Evolutionary conservation across 1,284 basidiomycete genomes (phyloP).

Genomic region (Coriolopsis trogii): DNA sequence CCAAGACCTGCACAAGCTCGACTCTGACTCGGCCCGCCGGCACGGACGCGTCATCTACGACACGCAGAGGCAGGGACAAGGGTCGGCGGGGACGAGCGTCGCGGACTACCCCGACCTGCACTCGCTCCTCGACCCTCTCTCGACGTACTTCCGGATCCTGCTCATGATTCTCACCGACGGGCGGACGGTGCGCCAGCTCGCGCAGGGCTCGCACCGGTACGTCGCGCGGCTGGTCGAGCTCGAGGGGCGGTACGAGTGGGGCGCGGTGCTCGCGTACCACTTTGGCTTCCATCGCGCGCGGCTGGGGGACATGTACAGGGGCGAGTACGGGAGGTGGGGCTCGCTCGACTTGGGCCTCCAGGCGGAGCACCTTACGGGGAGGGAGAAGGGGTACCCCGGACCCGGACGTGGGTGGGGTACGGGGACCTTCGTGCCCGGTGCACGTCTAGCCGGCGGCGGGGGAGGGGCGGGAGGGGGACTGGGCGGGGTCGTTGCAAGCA

Average conservation of each 20-base stretch:
- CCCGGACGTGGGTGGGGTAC: background rate
- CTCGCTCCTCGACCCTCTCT: slow-evolving; percentile 15
- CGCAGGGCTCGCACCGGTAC: slow-evolving; percentile 9
- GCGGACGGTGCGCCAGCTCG: background rate
- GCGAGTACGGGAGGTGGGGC: slow-evolving; percentile 9
- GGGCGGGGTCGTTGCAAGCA: too few species aligned
- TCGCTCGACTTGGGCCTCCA: slow-evolving; percentile 10
- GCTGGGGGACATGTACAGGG: slow-evolving; percentile 9
- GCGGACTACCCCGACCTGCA: slow-evolving; percentile 11
- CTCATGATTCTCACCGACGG: background rate
- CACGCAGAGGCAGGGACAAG: background rate
- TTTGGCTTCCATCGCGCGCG: slow-evolving; percentile 13
- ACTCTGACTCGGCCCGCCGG: background rate
- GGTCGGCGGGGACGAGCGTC: background rate
- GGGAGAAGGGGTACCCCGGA: slow-evolving; percentile 1
- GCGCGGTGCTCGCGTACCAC: slow-evolving; percentile 16
- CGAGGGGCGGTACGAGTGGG: slow-evolving; percentile 14
- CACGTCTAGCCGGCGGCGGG: background rate
- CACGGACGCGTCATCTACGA: background rate
- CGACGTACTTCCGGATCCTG: slow-evolving; percentile 19
- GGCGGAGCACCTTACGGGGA: slow-evolving; percentile 5
- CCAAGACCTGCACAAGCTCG: slow-evolving; percentile 16
- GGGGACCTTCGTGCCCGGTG: background rate
- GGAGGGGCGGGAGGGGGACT: too few species aligned
- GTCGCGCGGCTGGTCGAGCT: slow-evolving; percentile 11